Evolutionary conservation across 306 rosid genomes (phyloP).

Genomic region (Trifolium repens): DNA sequence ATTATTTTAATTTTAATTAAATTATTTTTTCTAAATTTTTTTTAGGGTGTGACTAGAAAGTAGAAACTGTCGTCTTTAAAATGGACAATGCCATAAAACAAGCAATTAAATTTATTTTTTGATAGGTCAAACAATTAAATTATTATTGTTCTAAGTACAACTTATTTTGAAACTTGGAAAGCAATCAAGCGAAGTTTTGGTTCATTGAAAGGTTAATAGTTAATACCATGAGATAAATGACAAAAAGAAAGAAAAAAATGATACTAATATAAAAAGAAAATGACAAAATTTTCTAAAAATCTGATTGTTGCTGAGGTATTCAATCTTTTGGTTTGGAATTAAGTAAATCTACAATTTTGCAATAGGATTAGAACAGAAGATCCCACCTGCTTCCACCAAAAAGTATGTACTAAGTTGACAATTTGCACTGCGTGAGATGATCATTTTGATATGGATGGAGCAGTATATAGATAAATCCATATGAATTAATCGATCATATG

Average conservation of each 20-base stretch:
- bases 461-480: not conserved
- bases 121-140: too few relatives aligned
- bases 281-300: constrained; percentile 9
- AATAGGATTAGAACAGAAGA: constrained; percentile 16
- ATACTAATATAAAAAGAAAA: not conserved
- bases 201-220: constrained; percentile 1
- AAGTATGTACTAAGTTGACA: constrained; percentile 11
- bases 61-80: too few relatives aligned
- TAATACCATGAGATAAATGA: constrained; percentile 13
- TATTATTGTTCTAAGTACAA: not conserved
- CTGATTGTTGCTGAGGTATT: constrained; percentile 18
- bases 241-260: not conserved
- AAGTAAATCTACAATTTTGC: not conserved
- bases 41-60: too few relatives aligned
- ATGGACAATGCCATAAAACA: not conserved
- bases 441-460: constrained; percentile 14
- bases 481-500: not conserved
- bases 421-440: not conserved
- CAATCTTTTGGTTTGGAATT: constrained; percentile 20
- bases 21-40: too few relatives aligned
- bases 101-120: not conserved
- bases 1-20: too few relatives aligned
- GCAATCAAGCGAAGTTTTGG: constrained; percentile 11
- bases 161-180: constrained; percentile 37
- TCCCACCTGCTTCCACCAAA: constrained; percentile 26